Conservation (phyloP, 2,329 filamentous ascomycete genomes). For the Arthrinium puccinioides region DNA sequence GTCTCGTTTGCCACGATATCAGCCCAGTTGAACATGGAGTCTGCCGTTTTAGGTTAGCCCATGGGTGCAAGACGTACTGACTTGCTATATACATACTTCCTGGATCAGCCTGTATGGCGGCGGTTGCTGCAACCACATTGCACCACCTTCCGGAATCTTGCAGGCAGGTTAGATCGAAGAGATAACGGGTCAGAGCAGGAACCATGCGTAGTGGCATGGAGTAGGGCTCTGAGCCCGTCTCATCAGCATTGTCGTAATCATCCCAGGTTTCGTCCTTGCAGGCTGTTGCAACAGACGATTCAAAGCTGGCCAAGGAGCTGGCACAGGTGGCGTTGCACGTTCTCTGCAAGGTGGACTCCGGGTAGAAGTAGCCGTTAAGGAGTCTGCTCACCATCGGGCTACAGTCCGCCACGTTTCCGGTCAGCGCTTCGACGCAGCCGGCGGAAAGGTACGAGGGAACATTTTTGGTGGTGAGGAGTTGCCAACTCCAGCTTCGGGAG, state of each 20-base stretch:
- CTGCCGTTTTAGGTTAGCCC: not conserved
- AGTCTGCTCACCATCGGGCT: not conserved
- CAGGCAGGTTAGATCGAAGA: not conserved
- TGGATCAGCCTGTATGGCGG: not conserved
- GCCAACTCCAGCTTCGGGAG: not conserved
- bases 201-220: not conserved
- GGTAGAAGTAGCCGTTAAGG: not conserved
- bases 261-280: not conserved
- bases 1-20: not conserved
- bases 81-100: not conserved
- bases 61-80: not conserved
- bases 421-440: not conserved
- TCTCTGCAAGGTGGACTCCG: not conserved
- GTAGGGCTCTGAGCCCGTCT: not conserved
- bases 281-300: not conserved
- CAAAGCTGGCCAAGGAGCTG: not conserved
- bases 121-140: not conserved
- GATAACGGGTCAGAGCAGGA: not conserved
- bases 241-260: not conserved
- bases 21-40: not conserved
- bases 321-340: not conserved
- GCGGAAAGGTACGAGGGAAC: not conserved
- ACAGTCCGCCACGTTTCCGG: not conserved
- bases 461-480: not conserved
- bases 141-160: not conserved